A percentile compares a stretch with the other conserved stretches of the same genome.
Conservation (phyloP, 2,329 filamentous ascomycete genomes). For the Fusarium goolgardi region DNA sequence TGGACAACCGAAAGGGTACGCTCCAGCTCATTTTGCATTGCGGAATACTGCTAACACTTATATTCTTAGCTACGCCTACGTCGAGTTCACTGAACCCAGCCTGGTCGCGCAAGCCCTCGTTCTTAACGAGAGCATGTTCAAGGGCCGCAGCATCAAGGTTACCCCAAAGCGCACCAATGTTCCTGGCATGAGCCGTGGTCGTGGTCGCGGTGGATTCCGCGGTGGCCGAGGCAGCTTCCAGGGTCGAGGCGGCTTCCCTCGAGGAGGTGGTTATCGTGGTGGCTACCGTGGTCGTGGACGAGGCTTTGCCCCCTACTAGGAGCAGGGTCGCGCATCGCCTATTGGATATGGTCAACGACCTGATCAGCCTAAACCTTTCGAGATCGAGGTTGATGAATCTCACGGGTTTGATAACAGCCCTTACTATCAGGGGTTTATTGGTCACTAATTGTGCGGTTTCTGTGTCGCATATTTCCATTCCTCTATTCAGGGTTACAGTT, state of each 20-base stretch:
- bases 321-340: conserved; percentile 49
- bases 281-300: conserved; percentile 75
- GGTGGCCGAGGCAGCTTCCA: conserved; percentile 64
- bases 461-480: conserved; percentile 16
- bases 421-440: conserved; percentile 21
- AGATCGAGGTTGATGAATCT: conserved; percentile 45
- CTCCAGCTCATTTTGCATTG: conserved; percentile 3
- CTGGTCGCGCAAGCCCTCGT: conserved; percentile 93
- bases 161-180: conserved; percentile 94
- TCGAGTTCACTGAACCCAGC: conserved; percentile 95
- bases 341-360: conserved; percentile 33
- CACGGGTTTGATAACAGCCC: conserved; percentile 30
- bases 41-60: conserved; percentile 27
- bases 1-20: conserved; percentile 98
- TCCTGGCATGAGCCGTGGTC: conserved; percentile 89
- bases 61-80: conserved; percentile 87
- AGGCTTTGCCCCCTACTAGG: conserved; percentile 74
- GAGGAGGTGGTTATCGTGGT: conserved; percentile 69
- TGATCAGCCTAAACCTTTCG: conserved; percentile 39
- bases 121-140: conserved; percentile 95
- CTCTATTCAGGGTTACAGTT: conserved; percentile 20
- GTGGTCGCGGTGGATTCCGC: conserved; percentile 54
- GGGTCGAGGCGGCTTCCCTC: conserved; percentile 64
- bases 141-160: conserved; percentile 95
- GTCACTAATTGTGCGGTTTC: conserved; percentile 15